Conservation (phyloP, 345 rosid genomes). For the Mallotus nudiflorus region DNA sequence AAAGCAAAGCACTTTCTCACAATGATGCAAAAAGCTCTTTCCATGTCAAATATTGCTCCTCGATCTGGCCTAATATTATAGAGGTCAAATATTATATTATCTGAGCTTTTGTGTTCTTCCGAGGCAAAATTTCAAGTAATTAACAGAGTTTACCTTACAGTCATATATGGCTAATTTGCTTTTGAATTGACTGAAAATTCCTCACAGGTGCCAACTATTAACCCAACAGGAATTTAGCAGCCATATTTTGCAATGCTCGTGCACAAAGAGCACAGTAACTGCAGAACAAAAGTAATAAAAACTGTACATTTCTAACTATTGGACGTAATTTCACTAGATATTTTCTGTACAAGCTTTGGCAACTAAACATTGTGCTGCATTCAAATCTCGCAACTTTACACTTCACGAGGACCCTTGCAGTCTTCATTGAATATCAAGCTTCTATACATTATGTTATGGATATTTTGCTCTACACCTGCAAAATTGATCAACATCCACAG, state of each 20-base stretch:
- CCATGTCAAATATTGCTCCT: too few species aligned
- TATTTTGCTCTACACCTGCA: slow-evolving; percentile 4
- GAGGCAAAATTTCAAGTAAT: too few species aligned
- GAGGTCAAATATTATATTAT: too few species aligned
- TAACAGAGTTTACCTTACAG: too few species aligned
- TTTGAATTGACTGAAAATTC: background rate
- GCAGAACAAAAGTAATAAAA: too few species aligned
- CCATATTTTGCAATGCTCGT: background rate
- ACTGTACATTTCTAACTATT: background rate
- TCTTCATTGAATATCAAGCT: background rate
- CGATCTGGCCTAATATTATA: too few species aligned
- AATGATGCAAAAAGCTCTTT: too few species aligned
- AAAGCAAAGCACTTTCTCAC: too few species aligned
- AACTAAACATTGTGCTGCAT: background rate
- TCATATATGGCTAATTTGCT: background rate
- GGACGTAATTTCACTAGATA: background rate
- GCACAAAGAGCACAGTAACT: background rate
- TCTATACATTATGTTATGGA: background rate
- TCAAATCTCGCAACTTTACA: background rate
- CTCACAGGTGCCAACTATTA: too few species aligned
- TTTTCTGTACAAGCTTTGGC: slow-evolving; percentile 5
- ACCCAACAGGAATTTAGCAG: background rate
- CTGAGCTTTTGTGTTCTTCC: too few species aligned
- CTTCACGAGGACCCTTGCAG: background rate
- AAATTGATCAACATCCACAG: background rate